phyloP scores from a whole-genome alignment of 2,329 filamentous ascomycete genomes.

The Fonsecaea pedrosoi region DNA sequence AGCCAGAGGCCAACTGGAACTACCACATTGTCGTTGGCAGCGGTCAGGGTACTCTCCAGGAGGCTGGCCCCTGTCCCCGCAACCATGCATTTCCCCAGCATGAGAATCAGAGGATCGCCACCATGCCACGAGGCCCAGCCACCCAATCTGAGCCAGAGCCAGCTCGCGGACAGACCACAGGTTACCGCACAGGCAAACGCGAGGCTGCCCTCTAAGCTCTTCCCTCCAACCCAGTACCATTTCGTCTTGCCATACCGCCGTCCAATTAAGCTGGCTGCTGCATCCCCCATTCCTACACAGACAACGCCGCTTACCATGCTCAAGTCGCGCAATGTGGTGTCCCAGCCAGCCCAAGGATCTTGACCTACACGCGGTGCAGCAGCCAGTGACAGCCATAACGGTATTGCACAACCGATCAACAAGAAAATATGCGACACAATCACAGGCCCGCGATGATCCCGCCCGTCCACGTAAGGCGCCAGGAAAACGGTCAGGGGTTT shows the following conservation, averaged over 20 bases:
- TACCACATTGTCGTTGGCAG: constrained; percentile 97
- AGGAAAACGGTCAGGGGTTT: constrained; percentile 85
- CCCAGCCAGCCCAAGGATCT: constrained; percentile 73
- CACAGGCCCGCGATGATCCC: constrained; percentile 90
- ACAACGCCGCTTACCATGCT: constrained; percentile 92
- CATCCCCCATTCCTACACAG: constrained; percentile 94
- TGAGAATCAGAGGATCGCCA: constrained; percentile 36
- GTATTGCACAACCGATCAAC: constrained; percentile 91
- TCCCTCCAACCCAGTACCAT: constrained; percentile 96
- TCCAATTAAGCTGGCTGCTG: constrained; percentile 88
- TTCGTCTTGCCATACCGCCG: constrained; percentile 84
- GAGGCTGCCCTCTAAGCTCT: constrained; percentile 84
- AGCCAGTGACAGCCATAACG: constrained; percentile 86
- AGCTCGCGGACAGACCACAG: constrained; percentile 72
- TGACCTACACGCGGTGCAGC: constrained; percentile 66
- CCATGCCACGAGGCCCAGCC: constrained; percentile 62
- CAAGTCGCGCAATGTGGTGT: constrained; percentile 73
- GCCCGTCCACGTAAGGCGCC: constrained; percentile 90
- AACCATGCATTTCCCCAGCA: constrained; percentile 65
- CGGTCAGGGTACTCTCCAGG: constrained; percentile 93
- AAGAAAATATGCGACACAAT: constrained; percentile 97
- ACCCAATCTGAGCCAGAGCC: constrained; percentile 76
- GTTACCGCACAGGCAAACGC: constrained; percentile 86
- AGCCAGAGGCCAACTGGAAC: constrained; percentile 94
- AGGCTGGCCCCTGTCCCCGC: constrained; percentile 84